Conservation (phyloP, 306 rosid species). For the Citrullus amarus region DNA sequence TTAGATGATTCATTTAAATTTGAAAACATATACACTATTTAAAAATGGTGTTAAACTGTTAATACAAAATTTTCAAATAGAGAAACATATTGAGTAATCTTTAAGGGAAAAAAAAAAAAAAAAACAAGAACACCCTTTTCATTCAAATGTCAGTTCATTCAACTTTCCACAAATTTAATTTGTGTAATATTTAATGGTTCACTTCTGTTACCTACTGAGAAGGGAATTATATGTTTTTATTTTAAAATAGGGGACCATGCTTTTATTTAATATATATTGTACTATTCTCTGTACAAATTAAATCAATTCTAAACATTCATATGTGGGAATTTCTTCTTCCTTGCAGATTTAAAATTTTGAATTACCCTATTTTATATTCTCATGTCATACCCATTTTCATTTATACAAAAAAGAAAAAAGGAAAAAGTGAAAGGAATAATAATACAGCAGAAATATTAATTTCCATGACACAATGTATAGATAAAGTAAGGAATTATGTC, state of each 20-base stretch:
- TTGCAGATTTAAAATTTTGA: neutral
- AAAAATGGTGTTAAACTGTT: no score
- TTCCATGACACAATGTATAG: neutral
- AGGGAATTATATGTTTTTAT: neutral
- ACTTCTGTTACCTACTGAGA: neutral
- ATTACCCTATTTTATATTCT: neutral
- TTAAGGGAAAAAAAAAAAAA: neutral
- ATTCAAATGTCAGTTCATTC: neutral
- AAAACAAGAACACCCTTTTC: neutral
- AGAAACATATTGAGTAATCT: neutral
- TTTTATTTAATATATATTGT: neutral
- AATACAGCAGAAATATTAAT: neutral
- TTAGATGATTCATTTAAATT: no score
- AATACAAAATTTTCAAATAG: neutral
- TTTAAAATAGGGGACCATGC: neutral
- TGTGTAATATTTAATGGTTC: neutral
- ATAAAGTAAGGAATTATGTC: neutral
- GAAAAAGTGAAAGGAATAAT: neutral
- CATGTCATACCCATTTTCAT: neutral
- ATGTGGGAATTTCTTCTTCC: neutral
- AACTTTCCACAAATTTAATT: neutral
- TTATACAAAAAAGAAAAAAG: neutral
- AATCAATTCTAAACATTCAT: neutral
- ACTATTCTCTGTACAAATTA: neutral
- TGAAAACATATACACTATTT: no score